Conservation (phyloP, 345 rosid species). For the Geranium rotundifolium region DNA sequence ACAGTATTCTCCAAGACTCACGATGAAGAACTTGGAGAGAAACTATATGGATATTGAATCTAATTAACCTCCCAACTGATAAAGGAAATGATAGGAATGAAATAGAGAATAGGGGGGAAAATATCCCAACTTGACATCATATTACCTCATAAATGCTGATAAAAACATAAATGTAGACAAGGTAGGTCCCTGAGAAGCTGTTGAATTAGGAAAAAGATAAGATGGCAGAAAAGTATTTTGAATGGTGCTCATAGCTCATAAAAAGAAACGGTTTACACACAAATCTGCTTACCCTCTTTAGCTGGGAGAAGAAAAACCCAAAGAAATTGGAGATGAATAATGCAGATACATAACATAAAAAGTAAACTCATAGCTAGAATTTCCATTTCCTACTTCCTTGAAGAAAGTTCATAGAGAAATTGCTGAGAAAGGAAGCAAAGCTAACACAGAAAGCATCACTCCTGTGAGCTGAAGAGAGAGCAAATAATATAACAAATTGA, state of each 20-base stretch:
- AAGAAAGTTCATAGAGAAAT: too few species aligned
- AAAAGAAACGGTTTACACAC: not conserved
- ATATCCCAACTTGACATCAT: not conserved
- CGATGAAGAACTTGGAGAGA: not conserved
- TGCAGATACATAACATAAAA: not conserved
- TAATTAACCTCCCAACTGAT: not conserved
- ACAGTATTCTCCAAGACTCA: not conserved
- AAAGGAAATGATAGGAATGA: not conserved
- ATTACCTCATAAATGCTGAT: not conserved
- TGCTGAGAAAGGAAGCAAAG: not conserved
- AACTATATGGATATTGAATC: not conserved
- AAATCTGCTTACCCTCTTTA: not conserved
- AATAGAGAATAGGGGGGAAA: not conserved
- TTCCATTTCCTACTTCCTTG: not conserved
- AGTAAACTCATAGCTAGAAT: not conserved
- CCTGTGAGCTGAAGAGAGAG: not conserved
- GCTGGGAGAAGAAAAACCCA: not conserved
- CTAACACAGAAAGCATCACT: not conserved
- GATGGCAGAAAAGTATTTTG: not conserved
- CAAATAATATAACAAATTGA: not conserved
- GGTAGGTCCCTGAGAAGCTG: conserved; percentile 1
- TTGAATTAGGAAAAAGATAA: not conserved
- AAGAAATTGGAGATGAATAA: not conserved
- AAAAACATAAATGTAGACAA: not conserved
- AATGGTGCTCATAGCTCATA: not conserved